Percentiles rank a stretch among this genome's conserved stretches.
These are phyloP conservation scores for Adansonia rubrostipa DNA, from an alignment of 441 rosid species.

Conservation along the genomic window DNA sequence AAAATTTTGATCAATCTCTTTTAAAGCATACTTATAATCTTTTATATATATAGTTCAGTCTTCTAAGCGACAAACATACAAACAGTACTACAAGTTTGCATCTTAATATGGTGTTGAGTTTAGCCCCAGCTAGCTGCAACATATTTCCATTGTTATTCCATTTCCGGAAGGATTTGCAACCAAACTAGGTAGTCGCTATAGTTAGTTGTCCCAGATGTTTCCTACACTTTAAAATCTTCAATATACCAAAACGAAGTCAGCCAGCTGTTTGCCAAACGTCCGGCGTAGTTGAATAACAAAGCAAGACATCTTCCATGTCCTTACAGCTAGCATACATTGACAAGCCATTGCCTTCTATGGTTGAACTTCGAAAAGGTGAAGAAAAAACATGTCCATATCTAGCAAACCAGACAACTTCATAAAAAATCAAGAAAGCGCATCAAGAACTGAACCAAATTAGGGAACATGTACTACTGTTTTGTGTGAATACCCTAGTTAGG, in stretches of 20 bases:
- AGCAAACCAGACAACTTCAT: constrained; percentile 5
- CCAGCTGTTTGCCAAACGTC: not conserved
- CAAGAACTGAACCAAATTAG: not conserved
- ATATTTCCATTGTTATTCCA: constrained; percentile 8
- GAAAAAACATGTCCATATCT: constrained; percentile 7
- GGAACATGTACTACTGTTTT: not conserved
- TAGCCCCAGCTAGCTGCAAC: constrained; percentile 4
- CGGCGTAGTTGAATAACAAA: not conserved
- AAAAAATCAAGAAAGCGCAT: constrained; percentile 5
- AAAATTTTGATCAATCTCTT: not conserved
- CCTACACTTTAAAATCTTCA: not conserved
- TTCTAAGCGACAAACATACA: not conserved
- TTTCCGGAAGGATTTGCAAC: not conserved
- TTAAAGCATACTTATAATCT: not conserved
- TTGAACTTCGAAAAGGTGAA: constrained; percentile 12
- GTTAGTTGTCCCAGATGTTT: not conserved
- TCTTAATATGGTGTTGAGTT: not conserved
- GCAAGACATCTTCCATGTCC: not conserved
- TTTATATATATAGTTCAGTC: not conserved
- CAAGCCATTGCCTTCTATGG: not conserved
- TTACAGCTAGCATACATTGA: not conserved
- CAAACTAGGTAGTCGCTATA: not conserved
- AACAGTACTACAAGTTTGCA: not conserved
- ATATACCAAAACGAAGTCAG: not conserved
- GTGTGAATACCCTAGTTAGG: constrained; percentile 30